Percentiles rank a stretch among this genome's conserved stretches.
Conservation (phyloP, 768 basidiomycete species). For the Boletus reticuloceps region DNA sequence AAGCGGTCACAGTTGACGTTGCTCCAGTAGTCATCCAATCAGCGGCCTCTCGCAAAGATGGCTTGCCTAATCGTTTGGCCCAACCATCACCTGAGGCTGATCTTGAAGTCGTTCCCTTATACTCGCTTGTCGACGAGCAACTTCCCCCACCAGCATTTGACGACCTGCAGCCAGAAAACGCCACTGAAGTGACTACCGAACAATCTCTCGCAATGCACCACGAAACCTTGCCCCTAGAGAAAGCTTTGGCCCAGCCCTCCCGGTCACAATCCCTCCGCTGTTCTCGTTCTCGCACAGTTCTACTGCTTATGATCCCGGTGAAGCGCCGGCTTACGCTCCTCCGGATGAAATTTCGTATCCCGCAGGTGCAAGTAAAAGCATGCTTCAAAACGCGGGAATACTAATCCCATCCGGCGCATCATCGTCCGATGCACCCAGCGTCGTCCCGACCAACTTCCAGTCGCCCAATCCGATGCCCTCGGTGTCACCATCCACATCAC, state of each 20-base stretch:
- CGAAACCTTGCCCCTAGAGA: not conserved
- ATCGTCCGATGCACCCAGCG: not conserved
- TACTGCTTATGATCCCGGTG: not conserved
- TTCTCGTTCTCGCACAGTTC: not conserved
- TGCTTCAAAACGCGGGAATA: not conserved
- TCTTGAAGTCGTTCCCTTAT: constrained; percentile 21
- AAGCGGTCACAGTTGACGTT: not conserved
- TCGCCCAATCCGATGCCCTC: not conserved
- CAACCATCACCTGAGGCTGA: not conserved
- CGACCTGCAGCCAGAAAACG: constrained; percentile 5
- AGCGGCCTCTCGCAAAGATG: not conserved
- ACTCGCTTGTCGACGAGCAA: constrained; percentile 24
- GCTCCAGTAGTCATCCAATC: not conserved
- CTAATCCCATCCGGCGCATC: not conserved
- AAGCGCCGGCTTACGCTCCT: not conserved
- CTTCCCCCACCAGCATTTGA: constrained; percentile 26
- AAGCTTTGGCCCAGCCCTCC: not conserved
- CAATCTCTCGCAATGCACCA: not conserved
- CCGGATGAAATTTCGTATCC: not conserved
- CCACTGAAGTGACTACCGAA: not conserved
- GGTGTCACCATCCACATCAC: not conserved
- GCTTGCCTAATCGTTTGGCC: not conserved
- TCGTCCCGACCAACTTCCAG: not conserved
- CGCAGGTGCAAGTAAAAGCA: not conserved
- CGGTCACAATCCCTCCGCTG: not conserved